Conservation (phyloP, 2,329 filamentous ascomycete genomes). For the Verticillium dahliae region DNA sequence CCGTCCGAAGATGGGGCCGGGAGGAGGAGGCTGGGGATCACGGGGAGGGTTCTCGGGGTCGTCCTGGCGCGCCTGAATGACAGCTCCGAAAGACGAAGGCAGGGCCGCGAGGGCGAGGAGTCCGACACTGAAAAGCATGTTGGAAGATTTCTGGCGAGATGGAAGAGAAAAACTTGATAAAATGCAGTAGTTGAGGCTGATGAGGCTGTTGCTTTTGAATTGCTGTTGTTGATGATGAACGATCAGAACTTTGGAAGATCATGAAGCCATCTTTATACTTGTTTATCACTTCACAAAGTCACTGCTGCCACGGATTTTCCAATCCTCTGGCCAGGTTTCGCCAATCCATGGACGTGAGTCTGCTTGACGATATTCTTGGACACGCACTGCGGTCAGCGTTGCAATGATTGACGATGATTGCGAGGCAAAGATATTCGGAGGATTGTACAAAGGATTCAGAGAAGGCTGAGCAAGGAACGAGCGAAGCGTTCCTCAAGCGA, state of each 20-base stretch:
- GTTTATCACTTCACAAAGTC: not conserved
- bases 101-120: not conserved
- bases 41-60: not conserved
- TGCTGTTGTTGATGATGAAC: not conserved
- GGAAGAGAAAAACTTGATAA: not conserved
- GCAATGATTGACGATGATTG: not conserved
- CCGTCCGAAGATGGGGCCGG: not conserved
- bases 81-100: not conserved
- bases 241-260: not conserved
- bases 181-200: not conserved
- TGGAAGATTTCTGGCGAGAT: not conserved
- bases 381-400: not conserved
- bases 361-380: not conserved
- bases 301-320: not conserved
- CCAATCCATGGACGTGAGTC: not conserved
- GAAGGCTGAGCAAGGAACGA: not conserved
- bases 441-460: not conserved
- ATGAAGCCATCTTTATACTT: not conserved
- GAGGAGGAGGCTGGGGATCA: not conserved
- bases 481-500: not conserved
- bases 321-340: not conserved
- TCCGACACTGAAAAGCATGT: not conserved
- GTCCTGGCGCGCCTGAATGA: not conserved
- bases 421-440: not conserved
- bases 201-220: not conserved